These are phyloP conservation scores for Picochlorum sp. DNA, from an alignment of 139 green algal genomes.

Conservation along the genomic window DNA sequence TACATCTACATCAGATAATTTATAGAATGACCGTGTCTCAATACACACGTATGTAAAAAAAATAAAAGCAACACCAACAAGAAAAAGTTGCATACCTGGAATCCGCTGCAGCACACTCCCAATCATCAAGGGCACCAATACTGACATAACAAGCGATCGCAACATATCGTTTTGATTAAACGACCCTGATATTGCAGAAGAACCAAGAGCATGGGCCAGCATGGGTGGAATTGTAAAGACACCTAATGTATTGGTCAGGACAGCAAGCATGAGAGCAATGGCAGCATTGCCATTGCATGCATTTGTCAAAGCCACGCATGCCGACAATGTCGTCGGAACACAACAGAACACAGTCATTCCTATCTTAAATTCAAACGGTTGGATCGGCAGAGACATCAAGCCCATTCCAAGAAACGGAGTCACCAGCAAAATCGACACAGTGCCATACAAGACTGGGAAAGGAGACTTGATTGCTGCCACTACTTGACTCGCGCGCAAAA, in stretches of 20 bases:
- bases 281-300: conserved; percentile 53
- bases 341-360: conserved; percentile 62
- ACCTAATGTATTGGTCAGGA: conserved; percentile 60
- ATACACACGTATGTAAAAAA: background rate
- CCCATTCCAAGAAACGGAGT: conserved; percentile 29
- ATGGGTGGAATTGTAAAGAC: conserved; percentile 63
- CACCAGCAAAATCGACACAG: conserved; percentile 42
- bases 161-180: conserved; percentile 42
- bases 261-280: conserved; percentile 64
- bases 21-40: background rate
- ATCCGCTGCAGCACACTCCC: conserved; percentile 32
- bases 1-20: conserved; percentile 8
- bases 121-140: conserved; percentile 49
- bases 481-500: conserved; percentile 33
- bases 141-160: conserved; percentile 45
- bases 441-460: conserved; percentile 12
- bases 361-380: conserved; percentile 32
- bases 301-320: conserved; percentile 39
- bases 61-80: too few species aligned
- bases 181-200: background rate
- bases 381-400: conserved; percentile 38
- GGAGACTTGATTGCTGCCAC: conserved; percentile 10
- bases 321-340: conserved; percentile 62
- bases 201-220: conserved; percentile 43
- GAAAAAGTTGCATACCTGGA: background rate